Evolutionary conservation across 345 rosid genomes (phyloP).

Genomic region (Pelargonium nanum): DNA sequence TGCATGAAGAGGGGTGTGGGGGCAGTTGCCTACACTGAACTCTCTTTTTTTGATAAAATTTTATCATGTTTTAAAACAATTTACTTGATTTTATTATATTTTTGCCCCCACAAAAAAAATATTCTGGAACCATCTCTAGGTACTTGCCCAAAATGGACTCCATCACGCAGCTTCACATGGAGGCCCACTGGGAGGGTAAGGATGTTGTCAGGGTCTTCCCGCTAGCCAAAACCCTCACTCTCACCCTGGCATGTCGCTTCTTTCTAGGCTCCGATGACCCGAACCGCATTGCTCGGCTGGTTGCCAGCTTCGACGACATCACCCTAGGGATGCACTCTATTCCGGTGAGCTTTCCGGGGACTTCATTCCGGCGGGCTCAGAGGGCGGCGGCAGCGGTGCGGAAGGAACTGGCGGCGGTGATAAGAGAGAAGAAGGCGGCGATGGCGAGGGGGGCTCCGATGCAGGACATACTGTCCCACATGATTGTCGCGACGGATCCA

Average conservation of each 20-base stretch:
- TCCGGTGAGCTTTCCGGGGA: conserved; percentile 30
- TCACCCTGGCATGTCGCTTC: conserved; percentile 39
- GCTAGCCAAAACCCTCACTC: conserved; percentile 31
- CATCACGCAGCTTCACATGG: conserved; percentile 32
- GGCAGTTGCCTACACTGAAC: no score
- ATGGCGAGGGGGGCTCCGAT: conserved; percentile 18
- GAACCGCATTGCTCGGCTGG: conserved; percentile 28
- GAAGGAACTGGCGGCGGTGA: conserved; percentile 22
- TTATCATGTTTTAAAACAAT: no score
- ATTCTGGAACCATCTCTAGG: not conserved
- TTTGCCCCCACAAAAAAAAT: no score
- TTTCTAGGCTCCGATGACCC: conserved; percentile 43
- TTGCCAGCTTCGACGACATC: conserved; percentile 27
- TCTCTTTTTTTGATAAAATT: no score
- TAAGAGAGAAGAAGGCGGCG: conserved; percentile 29
- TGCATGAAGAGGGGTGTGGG: no score
- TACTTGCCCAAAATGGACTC: conserved; percentile 40
- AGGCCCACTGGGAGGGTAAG: conserved; percentile 31
- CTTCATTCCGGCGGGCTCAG: conserved; percentile 26
- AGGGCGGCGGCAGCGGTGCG: conserved; percentile 25
- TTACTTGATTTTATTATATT: no score
- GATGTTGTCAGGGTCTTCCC: conserved; percentile 21
- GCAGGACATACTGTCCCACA: conserved; percentile 28
- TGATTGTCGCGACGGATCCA: conserved; percentile 30
- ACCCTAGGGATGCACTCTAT: conserved; percentile 41